Evolutionary conservation across 2,329 filamentous ascomycete species (phyloP).

Genomic region (Cytospora piceicola): DNA sequence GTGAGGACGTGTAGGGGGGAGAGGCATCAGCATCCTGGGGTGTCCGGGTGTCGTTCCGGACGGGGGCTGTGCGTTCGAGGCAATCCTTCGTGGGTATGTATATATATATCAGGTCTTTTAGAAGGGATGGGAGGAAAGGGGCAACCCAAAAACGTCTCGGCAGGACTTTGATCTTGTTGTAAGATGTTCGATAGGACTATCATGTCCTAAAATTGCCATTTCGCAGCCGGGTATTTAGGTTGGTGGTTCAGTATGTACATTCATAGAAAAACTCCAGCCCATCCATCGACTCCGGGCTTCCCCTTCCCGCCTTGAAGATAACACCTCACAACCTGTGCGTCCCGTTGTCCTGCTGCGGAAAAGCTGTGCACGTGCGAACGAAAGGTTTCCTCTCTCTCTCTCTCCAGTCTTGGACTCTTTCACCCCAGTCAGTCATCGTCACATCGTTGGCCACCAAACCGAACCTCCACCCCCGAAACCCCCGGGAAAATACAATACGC

Average conservation of each 20-base stretch:
- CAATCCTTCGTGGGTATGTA: background rate
- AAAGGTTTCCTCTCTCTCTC: background rate
- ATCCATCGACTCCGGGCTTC: background rate
- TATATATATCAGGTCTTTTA: background rate
- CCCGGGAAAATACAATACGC: constrained; percentile 1
- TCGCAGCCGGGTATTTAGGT: constrained; percentile 14
- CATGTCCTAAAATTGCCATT: constrained; percentile 13
- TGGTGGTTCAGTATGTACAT: constrained; percentile 20
- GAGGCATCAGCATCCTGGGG: too few species aligned
- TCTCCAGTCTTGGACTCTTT: constrained; percentile 2
- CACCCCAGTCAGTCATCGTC: constrained; percentile 26
- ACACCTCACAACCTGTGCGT: background rate
- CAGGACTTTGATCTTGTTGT: background rate
- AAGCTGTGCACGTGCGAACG: background rate
- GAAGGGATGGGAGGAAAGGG: background rate
- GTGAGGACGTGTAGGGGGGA: background rate
- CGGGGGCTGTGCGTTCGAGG: background rate
- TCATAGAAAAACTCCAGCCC: background rate
- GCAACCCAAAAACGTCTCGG: background rate
- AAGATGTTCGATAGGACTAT: constrained; percentile 10
- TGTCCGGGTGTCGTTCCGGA: background rate
- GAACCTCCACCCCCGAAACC: background rate
- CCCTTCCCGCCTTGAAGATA: background rate
- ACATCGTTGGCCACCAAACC: constrained; percentile 9
- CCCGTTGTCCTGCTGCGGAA: background rate